Evolutionary conservation across 1,139 yeast genomes (phyloP).

Genomic region (Pichia sp.): DNA sequence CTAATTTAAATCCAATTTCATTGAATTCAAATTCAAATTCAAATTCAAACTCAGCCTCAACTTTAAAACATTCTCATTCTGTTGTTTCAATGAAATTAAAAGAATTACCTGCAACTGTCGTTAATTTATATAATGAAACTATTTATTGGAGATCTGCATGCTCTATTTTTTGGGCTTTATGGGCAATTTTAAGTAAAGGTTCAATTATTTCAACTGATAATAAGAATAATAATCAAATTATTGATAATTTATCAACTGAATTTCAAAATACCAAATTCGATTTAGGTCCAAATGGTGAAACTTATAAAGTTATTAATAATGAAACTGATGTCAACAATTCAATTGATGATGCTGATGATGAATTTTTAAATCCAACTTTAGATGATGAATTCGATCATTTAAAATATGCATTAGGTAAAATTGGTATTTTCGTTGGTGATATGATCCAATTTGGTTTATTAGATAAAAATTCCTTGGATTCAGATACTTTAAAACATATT

Average conservation of each 20-base stretch:
- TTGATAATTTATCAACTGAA: background rate
- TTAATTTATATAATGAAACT: slow-evolving; percentile 55
- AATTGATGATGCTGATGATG: slow-evolving; percentile 24
- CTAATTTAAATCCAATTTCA: slow-evolving; percentile 8
- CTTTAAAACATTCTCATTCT: slow-evolving; percentile 17
- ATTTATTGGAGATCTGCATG: slow-evolving; percentile 78
- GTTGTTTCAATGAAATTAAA: slow-evolving; percentile 21
- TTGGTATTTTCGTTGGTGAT: slow-evolving; percentile 71
- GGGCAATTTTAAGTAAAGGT: slow-evolving; percentile 65
- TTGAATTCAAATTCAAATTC: no score
- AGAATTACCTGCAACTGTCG: slow-evolving; percentile 35
- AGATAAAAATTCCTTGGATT: slow-evolving; percentile 32
- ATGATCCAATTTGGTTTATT: slow-evolving; percentile 56
- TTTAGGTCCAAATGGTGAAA: slow-evolving; percentile 42
- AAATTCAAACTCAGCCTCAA: background rate
- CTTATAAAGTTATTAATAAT: slow-evolving; percentile 29
- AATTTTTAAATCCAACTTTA: slow-evolving; percentile 34
- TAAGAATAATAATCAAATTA: no score
- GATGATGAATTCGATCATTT: slow-evolving; percentile 80
- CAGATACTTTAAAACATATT: slow-evolving; percentile 27
- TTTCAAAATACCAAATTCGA: slow-evolving; percentile 21
- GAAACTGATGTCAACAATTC: slow-evolving; percentile 3
- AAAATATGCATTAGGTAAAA: slow-evolving; percentile 69
- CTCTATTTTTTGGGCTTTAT: slow-evolving; percentile 75
- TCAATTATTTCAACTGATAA: slow-evolving; percentile 24